Conservation (phyloP, 805 yeast genomes). For the Maudiozyma pseudohumilis region DNA sequence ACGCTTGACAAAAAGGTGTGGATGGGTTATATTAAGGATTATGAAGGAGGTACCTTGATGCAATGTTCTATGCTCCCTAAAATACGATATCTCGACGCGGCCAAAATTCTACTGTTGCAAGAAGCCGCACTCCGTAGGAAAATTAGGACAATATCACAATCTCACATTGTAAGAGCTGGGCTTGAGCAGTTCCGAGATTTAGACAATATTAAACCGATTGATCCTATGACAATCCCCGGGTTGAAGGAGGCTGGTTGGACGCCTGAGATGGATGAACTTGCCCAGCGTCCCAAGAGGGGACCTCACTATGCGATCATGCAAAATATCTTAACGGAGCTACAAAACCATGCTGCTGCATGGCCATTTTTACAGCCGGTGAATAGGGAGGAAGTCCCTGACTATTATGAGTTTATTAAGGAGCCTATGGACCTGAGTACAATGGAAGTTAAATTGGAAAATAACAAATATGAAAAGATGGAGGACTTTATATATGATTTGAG, state of each 20-base stretch:
- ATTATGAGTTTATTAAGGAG: conserved; percentile 90
- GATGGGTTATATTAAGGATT: conserved; percentile 99
- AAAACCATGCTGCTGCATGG: conserved; percentile 96
- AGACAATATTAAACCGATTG: conserved; percentile 42
- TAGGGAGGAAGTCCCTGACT: conserved; percentile 89
- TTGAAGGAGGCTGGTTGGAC: conserved; percentile 94
- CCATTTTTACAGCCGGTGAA: conserved; percentile 92
- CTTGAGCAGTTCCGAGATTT: conserved; percentile 53
- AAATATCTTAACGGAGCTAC: conserved; percentile 75
- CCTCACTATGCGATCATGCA: conserved; percentile 94
- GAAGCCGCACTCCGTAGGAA: conserved; percentile 85
- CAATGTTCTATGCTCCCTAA: conserved; percentile 91
- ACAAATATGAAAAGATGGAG: conserved; percentile 82
- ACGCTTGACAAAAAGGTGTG: conserved; percentile 75
- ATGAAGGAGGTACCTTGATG: conserved; percentile 98
- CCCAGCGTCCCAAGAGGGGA: conserved; percentile 87
- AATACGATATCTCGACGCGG: conserved; percentile 79
- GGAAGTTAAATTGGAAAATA: conserved; percentile 88
- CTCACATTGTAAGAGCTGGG: conserved; percentile 78
- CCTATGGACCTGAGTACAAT: conserved; percentile 97
- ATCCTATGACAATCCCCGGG: conserved; percentile 84
- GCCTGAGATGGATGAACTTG: conserved; percentile 94
- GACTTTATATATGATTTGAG: conserved; percentile 84
- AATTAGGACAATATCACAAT: conserved; percentile 66
- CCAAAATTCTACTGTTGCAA: conserved; percentile 75